These are phyloP conservation scores for Chlamydomonas sp. DNA, from an alignment of 139 green algal species.

Conservation along the genomic window DNA sequence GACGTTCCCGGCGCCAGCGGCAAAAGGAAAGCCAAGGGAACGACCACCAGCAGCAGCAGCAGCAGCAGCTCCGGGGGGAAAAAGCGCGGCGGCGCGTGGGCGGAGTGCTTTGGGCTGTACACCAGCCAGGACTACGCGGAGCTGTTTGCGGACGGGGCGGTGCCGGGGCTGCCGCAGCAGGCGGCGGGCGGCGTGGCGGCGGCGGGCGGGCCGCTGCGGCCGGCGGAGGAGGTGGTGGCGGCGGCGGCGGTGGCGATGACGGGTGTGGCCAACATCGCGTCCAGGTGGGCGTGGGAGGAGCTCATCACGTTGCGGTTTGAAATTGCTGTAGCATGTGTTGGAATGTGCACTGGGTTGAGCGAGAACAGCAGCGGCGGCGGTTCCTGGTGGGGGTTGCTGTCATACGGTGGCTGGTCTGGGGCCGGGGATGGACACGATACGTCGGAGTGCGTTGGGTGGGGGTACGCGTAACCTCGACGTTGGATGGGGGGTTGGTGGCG, in stretches of 20 bases:
- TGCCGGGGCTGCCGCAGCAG: background rate
- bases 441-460: too few species aligned
- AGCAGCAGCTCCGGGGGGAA: background rate
- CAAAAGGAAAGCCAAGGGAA: too few species aligned
- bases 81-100: background rate
- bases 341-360: too few species aligned
- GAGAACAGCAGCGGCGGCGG: too few species aligned
- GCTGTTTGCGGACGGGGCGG: slow-evolving; percentile 5
- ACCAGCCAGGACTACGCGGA: slow-evolving; percentile 22
- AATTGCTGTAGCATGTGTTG: too few species aligned
- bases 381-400: too few species aligned
- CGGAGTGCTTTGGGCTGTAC: slow-evolving; percentile 19
- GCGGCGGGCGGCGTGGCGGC: background rate
- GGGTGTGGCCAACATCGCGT: slow-evolving; percentile 4
- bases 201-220: background rate
- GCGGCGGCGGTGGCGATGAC: slow-evolving; percentile 19
- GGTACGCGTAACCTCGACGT: too few species aligned
- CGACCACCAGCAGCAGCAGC: background rate
- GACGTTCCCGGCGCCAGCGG: background rate
- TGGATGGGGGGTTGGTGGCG: too few species aligned
- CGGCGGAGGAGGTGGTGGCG: background rate
- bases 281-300: too few species aligned
- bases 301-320: too few species aligned
- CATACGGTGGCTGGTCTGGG: too few species aligned
- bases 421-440: too few species aligned